Conservation (phyloP, 805 yeast genomes). For the Metschnikowia similis region DNA sequence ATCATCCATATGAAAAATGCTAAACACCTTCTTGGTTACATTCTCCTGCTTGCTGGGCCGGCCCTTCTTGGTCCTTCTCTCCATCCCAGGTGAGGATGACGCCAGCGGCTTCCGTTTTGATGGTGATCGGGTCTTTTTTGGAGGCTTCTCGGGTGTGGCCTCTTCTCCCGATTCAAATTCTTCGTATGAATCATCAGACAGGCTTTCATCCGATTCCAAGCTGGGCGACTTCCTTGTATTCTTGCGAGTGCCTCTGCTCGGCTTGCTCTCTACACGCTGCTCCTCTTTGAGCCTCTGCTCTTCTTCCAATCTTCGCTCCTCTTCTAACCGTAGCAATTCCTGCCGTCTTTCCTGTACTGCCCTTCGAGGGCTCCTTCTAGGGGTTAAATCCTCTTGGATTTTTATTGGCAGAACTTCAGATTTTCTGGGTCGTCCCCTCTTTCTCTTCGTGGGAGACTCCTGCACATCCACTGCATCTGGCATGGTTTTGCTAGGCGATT, state of each 20-base stretch:
- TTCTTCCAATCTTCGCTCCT: constrained; percentile 6
- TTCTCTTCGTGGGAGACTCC: constrained; percentile 8
- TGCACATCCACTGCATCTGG: not conserved
- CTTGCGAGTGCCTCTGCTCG: not conserved
- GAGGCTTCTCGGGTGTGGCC: not conserved
- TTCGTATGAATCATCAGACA: not conserved
- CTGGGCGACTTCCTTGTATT: not conserved
- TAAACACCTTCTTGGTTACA: constrained; percentile 21
- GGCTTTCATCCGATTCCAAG: not conserved
- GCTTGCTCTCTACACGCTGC: not conserved
- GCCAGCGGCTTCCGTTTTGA: not conserved
- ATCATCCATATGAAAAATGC: constrained; percentile 35
- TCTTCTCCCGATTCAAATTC: not conserved
- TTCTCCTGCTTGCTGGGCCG: constrained; percentile 16
- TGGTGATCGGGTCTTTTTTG: not conserved
- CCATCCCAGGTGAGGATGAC: not conserved
- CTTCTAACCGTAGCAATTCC: constrained; percentile 9
- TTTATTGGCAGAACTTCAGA: constrained; percentile 9
- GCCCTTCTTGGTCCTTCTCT: constrained; percentile 12
- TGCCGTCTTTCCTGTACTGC: constrained; percentile 6
- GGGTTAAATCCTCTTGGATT: not conserved
- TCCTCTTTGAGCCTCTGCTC: constrained; percentile 3
- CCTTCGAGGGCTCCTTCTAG: constrained; percentile 7
- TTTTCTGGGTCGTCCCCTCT: constrained; percentile 15
- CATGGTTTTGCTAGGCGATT: not conserved